Base-by-base conservation (phyloP, 192 early-diverging fungal species). In the Gamsiella multidivaricata region DNA sequence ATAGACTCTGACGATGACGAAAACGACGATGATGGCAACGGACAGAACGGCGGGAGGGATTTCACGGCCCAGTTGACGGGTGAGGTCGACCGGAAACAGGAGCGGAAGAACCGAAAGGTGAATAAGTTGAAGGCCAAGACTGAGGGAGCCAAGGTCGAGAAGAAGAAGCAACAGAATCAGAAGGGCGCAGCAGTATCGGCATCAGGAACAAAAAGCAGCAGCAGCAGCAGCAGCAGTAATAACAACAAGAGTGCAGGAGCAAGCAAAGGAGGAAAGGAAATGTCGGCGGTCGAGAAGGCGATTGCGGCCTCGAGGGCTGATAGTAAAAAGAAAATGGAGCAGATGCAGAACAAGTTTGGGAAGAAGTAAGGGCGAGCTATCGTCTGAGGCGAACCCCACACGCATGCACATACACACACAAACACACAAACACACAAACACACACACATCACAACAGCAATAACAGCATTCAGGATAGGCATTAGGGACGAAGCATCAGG, bases 71-170 rank as follows among this genome's bases (percentile, higher is more conserved):
- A 61, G 25, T 64, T 78, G 66, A 78, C 74, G 5, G 74, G 74
- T 11, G 74, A 78, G 54, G 61, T 78, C n/a, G 74, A 78, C 34
- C 49, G 53, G 72, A 78, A 78, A 69, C 74, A 78, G 65, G 74
- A 78, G 43, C 74, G 74, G 45, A 78, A 78, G 74, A 78, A 78
- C 66, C 31, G 74, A 50, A 78, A 78, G 65, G 43, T 78, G 2
- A 78, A 78, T 66, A 78, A 78, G 61, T 54, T 78, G 57, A 78
- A 78, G 74, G 74, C 74, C 26, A 78, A 78, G 52, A 78, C 74
- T 0, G 60, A 61, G 1, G 74, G 65, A 11, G 65, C 65, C 36
- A 78, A 78, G 57, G 65, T 78, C 8, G 18, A 53, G 14, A 78
- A 76, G 53, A 68, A 61, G 50, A 23, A 33, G 6, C 39, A 20